These are phyloP conservation scores for Monilinia polystroma DNA, from an alignment of 2,329 filamentous ascomycete species.

Conservation along the genomic window DNA sequence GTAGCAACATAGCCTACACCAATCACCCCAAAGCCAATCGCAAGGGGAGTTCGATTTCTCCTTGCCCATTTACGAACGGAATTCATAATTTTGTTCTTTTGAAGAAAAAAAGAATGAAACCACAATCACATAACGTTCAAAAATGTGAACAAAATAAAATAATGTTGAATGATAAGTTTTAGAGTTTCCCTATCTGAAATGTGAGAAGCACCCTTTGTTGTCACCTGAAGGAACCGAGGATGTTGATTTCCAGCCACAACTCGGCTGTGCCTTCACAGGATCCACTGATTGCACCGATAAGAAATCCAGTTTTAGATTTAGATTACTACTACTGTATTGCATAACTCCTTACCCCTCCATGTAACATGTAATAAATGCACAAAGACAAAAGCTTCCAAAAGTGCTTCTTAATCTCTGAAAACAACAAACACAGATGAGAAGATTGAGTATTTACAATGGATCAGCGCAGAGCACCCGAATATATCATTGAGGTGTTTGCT, in stretches of 20 bases:
- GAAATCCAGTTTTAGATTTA: conserved; percentile 15
- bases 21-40: conserved; percentile 81
- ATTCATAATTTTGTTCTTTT: conserved; percentile 50
- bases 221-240: conserved; percentile 4
- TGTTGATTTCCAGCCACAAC: conserved; percentile 20
- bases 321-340: conserved; percentile 8
- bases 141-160: conserved; percentile 12
- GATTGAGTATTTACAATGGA: conserved; percentile 50
- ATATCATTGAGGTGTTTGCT: conserved; percentile 89
- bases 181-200: conserved; percentile 2
- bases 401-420: conserved; percentile 12
- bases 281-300: conserved; percentile 17
- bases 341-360: conserved; percentile 25
- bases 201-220: conserved; percentile 21
- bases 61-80: conserved; percentile 83
- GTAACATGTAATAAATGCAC: conserved; percentile 9
- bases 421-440: conserved; percentile 22
- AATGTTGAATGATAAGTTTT: conserved; percentile 8
- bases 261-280: conserved; percentile 11
- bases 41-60: conserved; percentile 86
- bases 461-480: conserved; percentile 71
- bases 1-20: conserved; percentile 89
- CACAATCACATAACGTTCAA: conserved; percentile 30
- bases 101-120: not conserved
- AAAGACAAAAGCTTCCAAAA: conserved; percentile 22